Evolutionary conservation across 768 basidiomycete genomes (phyloP), one percentile per base, ranked within the genome.

Genomic region (Serendipita indica): DNA sequence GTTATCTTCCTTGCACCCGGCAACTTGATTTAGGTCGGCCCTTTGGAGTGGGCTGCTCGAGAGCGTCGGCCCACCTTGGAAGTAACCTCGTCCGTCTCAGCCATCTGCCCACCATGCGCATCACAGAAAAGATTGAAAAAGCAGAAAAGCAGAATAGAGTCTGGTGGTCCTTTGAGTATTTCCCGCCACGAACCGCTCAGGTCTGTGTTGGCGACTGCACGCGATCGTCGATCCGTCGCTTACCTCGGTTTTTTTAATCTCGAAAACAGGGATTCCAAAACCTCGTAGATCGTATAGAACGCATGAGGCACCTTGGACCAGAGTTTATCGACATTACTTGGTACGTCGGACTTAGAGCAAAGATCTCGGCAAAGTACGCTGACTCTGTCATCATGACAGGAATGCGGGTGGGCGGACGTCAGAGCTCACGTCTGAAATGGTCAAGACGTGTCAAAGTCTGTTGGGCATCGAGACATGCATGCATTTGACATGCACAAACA

Each of bases 141-240:
- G 88, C 88, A 49, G 73, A 80, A 61, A 83, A 85, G 69, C 86
- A 94, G 65, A 83, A 85, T 63, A 82, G 89, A 66, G 73, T 89
- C 61, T 96, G 92, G 86, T 99, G 93, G 93, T 92, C 89, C 34
- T 98, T 99, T 69, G 94, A 99, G 69, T 98, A 92, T 73, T 98
- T 99, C 67, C 94, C 96, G 59, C 93, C 89, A 20, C 77, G 92
- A 63, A 96, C 92, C 33, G 90, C 90, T 54, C 92, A 94, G 81
- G 89, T 90, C 62, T 60, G 70, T 66, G 35, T 58, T 59, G 10
- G 49, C 10, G 3, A 13, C 34, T 18, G 16, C 27, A 22, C 16
- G 27, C 30, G 60, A 61, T 37, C 34, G n/a, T 28, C 27, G 41
- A 16, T 54, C 52, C 33, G 16, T 57, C 52, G 54, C 41, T 32